These are phyloP conservation scores for Cryptococcus sp. DNA, from an alignment of 1,284 basidiomycete species.

Conservation along the genomic window DNA sequence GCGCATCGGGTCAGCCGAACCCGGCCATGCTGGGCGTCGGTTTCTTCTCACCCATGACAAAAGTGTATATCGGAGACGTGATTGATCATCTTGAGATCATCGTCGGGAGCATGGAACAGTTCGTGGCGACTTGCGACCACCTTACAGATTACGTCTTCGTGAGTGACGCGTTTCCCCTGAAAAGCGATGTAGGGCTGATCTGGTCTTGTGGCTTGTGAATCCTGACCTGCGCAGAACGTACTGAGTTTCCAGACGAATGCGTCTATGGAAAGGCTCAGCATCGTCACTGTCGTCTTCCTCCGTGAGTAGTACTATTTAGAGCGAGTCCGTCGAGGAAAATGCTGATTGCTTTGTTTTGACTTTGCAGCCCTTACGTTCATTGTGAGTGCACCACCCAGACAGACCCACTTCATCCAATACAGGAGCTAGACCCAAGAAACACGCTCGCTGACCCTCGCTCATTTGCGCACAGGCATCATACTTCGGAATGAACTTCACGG, in stretches of 20 bases:
- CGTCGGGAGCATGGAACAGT: constrained; percentile 49
- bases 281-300: constrained; percentile 54
- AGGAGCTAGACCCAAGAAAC: not conserved
- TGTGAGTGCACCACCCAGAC: constrained; percentile 18
- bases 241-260: constrained; percentile 52
- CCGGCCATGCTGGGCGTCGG: constrained; percentile 22
- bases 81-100: constrained; percentile 53
- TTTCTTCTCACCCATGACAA: constrained; percentile 44
- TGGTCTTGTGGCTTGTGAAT: not conserved
- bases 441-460: constrained; percentile 1
- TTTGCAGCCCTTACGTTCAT: constrained; percentile 34
- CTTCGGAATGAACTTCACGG: constrained; percentile 49
- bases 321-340: not conserved
- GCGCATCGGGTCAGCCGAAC: constrained; percentile 1
- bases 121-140: constrained; percentile 50
- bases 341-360: not conserved
- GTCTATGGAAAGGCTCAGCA: constrained; percentile 52
- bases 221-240: constrained; percentile 33
- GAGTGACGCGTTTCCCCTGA: constrained; percentile 10
- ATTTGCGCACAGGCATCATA: constrained; percentile 27
- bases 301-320: constrained; percentile 36
- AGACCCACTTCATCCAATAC: no score
- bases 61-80: constrained; percentile 50
- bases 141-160: constrained; percentile 53
- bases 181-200: no score